Conservation (phyloP, 495 filamentous ascomycete genomes). For the Xylaria palmicola region DNA sequence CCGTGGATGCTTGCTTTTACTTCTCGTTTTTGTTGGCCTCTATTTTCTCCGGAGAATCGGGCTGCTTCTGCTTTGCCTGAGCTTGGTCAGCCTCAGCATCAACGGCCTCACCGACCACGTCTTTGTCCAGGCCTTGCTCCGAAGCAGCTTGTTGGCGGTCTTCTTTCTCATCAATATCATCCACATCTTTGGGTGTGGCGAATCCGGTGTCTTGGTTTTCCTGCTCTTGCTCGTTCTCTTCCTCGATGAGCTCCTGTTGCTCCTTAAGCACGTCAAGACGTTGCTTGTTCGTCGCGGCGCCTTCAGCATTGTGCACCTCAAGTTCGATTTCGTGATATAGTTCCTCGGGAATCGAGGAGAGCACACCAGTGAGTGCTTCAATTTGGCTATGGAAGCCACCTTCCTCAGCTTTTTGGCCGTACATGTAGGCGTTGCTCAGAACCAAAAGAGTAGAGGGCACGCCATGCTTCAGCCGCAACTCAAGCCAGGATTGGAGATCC, state of each 20-base stretch:
- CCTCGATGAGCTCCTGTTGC: slow-evolving; percentile 96
- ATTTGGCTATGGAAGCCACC: slow-evolving; percentile 85
- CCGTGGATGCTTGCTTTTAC: slow-evolving; percentile 6
- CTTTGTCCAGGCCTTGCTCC: slow-evolving; percentile 38
- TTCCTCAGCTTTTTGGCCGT: slow-evolving; percentile 70
- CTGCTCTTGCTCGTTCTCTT: slow-evolving; percentile 89
- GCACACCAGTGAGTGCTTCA: slow-evolving; percentile 85
- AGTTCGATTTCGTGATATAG: slow-evolving; percentile 99
- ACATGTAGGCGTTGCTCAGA: slow-evolving; percentile 96
- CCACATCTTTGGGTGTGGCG: slow-evolving; percentile 79
- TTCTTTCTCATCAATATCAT: slow-evolving; percentile 72
- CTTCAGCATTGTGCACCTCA: slow-evolving; percentile 95
- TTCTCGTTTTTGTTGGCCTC: slow-evolving; percentile 25
- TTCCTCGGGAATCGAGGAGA: slow-evolving; percentile 94
- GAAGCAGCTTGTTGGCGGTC: slow-evolving; percentile 43
- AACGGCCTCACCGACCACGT: slow-evolving; percentile 42
- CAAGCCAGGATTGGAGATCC: slow-evolving; percentile 91
- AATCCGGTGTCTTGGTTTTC: slow-evolving; percentile 64
- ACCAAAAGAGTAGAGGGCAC: slow-evolving; percentile 94
- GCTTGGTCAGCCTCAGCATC: slow-evolving; percentile 43
- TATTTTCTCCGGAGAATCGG: slow-evolving; percentile 15
- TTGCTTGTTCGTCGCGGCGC: slow-evolving; percentile 98
- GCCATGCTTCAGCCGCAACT: slow-evolving; percentile 87
- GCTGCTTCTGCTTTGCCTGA: slow-evolving; percentile 23
- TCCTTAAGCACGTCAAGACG: slow-evolving; percentile 98